phyloP scores from a whole-genome alignment of 2,329 filamentous ascomycete species.

The Alternaria sp. region DNA sequence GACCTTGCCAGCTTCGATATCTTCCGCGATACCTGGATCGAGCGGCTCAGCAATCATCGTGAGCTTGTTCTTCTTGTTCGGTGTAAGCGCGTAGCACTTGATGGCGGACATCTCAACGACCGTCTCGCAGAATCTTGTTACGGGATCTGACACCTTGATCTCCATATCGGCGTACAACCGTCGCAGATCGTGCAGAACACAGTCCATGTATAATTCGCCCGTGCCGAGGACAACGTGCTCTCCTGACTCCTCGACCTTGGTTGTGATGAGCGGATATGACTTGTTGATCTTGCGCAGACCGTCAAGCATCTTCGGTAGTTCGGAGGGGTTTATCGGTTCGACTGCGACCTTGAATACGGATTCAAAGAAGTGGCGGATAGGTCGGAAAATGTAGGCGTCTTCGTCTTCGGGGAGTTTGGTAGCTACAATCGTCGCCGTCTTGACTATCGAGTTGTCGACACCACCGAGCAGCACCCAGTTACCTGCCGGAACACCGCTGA shows the following conservation, averaged over 20 bases:
- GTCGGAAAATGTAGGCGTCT: constrained; percentile 93
- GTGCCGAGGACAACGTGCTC: constrained; percentile 96
- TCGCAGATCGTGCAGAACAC: constrained; percentile 91
- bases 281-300: constrained; percentile 97
- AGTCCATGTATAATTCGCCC: constrained; percentile 99
- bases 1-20: constrained; percentile 90
- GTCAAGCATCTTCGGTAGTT: constrained; percentile 98
- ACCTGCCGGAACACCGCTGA: constrained; percentile 89
- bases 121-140: constrained; percentile 97
- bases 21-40: constrained; percentile 90
- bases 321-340: constrained; percentile 96
- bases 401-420: constrained; percentile 82
- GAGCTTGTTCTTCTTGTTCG: constrained; percentile 99
- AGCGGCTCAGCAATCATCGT: constrained; percentile 98
- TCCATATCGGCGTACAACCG: constrained; percentile 98
- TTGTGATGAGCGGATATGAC: constrained; percentile 92
- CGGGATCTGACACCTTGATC: constrained; percentile 96
- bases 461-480: constrained; percentile 92
- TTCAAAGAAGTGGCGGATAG: constrained; percentile 92
- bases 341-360: constrained; percentile 98
- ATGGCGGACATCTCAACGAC: constrained; percentile 97
- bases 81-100: constrained; percentile 96
- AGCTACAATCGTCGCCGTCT: constrained; percentile 89
- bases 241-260: constrained; percentile 96
- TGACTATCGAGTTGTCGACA: constrained; percentile 97